Base-by-base conservation (phyloP, 2,329 filamentous ascomycete species). In the Claviceps sorghi region DNA sequence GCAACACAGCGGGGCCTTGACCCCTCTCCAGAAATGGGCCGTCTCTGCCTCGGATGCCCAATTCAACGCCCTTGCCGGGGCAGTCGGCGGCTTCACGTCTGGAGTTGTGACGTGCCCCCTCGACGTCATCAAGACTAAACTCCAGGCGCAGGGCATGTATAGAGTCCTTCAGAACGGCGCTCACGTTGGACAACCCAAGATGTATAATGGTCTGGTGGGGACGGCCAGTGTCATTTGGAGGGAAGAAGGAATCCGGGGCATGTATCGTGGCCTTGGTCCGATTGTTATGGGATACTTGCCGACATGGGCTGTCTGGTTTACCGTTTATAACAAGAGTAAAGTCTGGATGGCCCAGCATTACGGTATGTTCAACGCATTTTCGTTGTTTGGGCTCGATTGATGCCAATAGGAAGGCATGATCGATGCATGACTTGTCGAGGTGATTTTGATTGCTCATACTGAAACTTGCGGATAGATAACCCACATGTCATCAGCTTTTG, bases 261-360 rank as follows among this genome's bases (percentile, higher is more conserved):
- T 98, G 74, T 98, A 98, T 65, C 81, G 93, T 67, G 93, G 93
- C 13, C 72, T 98, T 50, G 90, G 90, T 0, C 93, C 93, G 19
- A 96, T 98, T 73, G 81, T 98, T 60, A 72, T 98, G 64, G 93
- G 93, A 13, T 98, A 98, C 68, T 72, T 98, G 55, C 93, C 93
- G 4, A 98, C 93, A 0, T 98, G 93, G 93, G 93, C 91, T 26
- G 91, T 98, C 50, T 98, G 94, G 77, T 88, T 98, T 69, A 94
- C 88, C 22, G 86, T 97, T 40, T 98, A 98, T 69, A 93, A 96
- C 67, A 84, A 84, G 64, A 86, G 86, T 62, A 93, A 94, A 67
- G 79, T 79, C 50, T 83, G 79, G 61, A 78, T 90, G 65, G 79
- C 79, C 58, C 74, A 83, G 50, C 72, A 82, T 57, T 78, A 84